Evolutionary conservation across 768 basidiomycete genomes (phyloP).

Genomic region (Galerina marginata): DNA sequence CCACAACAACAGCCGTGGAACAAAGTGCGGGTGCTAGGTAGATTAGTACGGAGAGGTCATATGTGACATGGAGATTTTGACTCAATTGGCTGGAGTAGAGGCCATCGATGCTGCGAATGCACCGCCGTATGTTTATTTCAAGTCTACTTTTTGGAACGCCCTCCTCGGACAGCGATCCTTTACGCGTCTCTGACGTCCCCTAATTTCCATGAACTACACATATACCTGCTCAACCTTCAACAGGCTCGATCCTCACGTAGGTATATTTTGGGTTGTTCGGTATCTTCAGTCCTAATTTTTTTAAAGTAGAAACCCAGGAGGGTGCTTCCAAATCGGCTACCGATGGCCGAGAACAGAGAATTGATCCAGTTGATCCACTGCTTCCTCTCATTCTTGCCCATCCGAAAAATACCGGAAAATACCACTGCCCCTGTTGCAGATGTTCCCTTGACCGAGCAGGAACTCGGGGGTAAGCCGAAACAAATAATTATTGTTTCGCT

Average conservation of each 20-base stretch:
- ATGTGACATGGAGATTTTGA: constrained; percentile 68
- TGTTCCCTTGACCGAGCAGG: constrained; percentile 53
- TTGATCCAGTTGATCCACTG: constrained; percentile 45
- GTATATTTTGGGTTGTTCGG: background rate
- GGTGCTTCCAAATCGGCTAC: constrained; percentile 15
- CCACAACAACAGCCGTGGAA: constrained; percentile 33
- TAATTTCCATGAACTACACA: constrained; percentile 75
- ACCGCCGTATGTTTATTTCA: constrained; percentile 30
- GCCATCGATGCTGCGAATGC: constrained; percentile 45
- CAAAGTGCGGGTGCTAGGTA: constrained; percentile 73
- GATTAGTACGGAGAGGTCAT: constrained; percentile 82
- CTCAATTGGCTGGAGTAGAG: constrained; percentile 57
- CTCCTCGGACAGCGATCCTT: constrained; percentile 72
- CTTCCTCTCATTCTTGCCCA: constrained; percentile 44
- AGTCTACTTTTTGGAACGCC: constrained; percentile 45
- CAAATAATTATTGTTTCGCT: background rate
- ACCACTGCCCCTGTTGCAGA: constrained; percentile 41
- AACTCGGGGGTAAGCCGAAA: constrained; percentile 59
- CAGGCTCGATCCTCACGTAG: constrained; percentile 51
- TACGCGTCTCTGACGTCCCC: constrained; percentile 72
- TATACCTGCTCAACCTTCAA: constrained; percentile 58
- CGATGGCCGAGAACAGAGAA: constrained; percentile 29
- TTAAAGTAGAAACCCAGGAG: constrained; percentile 4
- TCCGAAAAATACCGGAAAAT: constrained; percentile 49
- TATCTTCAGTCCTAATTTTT: background rate